Percentiles rank a stretch among this genome's conserved stretches.
phyloP scores from a whole-genome alignment of 2,329 filamentous ascomycete genomes.

The Dothistroma pini region DNA sequence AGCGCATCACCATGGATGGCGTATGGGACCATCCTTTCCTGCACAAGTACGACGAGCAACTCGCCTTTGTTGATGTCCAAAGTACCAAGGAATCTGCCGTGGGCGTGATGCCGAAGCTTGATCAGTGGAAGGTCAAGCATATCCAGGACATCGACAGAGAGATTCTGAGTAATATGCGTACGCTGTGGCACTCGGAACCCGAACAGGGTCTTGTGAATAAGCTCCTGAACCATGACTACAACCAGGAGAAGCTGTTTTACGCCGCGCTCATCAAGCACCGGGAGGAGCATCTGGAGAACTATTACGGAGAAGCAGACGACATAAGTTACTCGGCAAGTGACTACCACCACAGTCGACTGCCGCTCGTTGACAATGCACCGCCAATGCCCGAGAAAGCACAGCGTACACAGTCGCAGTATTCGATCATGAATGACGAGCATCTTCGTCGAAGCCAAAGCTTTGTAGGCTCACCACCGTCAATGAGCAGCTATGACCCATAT shows the following conservation, averaged over 20 bases:
- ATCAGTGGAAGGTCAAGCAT: conserved; percentile 60
- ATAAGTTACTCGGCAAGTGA: conserved; percentile 85
- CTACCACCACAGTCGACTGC: conserved; percentile 68
- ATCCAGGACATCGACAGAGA: conserved; percentile 72
- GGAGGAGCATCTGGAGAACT: conserved; percentile 82
- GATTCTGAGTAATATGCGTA: conserved; percentile 78
- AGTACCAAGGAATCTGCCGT: conserved; percentile 47
- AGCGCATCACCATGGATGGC: conserved; percentile 72
- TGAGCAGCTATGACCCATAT: conserved; percentile 79
- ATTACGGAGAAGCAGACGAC: conserved; percentile 60
- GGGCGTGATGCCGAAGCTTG: conserved; percentile 53
- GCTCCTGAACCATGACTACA: conserved; percentile 56
- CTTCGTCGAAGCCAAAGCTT: conserved; percentile 48
- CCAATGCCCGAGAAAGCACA: conserved; percentile 36
- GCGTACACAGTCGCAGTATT: conserved; percentile 53
- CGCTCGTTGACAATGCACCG: conserved; percentile 33
- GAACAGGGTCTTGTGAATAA: conserved; percentile 68
- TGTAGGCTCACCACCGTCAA: conserved; percentile 48
- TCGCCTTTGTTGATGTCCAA: conserved; percentile 62
- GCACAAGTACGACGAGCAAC: conserved; percentile 68
- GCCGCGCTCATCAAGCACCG: conserved; percentile 77
- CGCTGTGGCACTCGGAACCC: conserved; percentile 83
- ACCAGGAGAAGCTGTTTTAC: conserved; percentile 94
- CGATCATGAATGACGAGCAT: conserved; percentile 54
- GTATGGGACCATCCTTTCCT: conserved; percentile 89